phyloP scores from a whole-genome alignment of 2,329 filamentous ascomycete genomes.

The Pyrenophora seminiperda region DNA sequence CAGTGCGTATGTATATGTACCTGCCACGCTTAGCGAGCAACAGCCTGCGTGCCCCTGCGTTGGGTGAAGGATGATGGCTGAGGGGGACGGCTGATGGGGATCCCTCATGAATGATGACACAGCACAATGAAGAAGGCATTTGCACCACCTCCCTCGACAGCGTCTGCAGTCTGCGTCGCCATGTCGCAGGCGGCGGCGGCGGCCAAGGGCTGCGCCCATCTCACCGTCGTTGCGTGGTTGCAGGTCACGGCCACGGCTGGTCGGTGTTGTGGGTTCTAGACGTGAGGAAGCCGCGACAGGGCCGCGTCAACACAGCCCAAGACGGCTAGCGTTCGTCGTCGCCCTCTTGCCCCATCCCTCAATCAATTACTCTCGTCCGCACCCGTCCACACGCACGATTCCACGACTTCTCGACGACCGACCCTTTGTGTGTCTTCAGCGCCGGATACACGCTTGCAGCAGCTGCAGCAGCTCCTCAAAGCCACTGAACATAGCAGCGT shows the following conservation, averaged over 20 bases:
- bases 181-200: too few species aligned
- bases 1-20: constrained; percentile 17
- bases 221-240: constrained; percentile 8
- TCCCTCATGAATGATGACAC: too few species aligned
- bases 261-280: constrained; percentile 20
- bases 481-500: constrained; percentile 4
- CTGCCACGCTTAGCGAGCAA: constrained; percentile 15
- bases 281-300: constrained; percentile 22
- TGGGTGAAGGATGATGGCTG: not conserved
- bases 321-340: constrained; percentile 18
- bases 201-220: not conserved
- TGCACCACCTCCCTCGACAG: not conserved
- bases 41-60: constrained; percentile 12
- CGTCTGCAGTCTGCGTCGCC: not conserved
- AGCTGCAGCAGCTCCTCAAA: constrained; percentile 1
- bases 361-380: constrained; percentile 21
- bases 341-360: constrained; percentile 21
- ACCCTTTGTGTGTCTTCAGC: constrained; percentile 8
- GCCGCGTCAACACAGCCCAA: constrained; percentile 18
- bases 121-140: not conserved
- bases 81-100: not conserved
- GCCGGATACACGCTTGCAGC: constrained; percentile 15
- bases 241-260: constrained; percentile 10
- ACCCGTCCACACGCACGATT: constrained; percentile 8
- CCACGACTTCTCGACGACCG: constrained; percentile 13